Base-by-base conservation (phyloP, 306 rosid species). In the Abrus pulchellus region DNA sequence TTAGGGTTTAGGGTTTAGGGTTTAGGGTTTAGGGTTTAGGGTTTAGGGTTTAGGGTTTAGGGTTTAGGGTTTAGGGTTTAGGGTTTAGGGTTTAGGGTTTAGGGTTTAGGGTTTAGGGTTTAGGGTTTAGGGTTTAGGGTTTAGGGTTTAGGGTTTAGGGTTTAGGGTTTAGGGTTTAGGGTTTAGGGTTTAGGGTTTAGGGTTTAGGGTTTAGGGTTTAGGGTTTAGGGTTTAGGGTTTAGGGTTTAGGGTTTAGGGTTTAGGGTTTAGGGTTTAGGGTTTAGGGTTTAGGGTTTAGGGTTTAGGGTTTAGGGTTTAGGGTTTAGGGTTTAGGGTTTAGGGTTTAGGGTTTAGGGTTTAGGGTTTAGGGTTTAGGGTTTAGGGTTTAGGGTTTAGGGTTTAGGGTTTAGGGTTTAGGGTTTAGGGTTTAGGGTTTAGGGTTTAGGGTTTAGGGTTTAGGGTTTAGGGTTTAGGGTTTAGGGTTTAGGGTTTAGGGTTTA, bases 131-230 rank as follows among this genome's bases (percentile, higher is more conserved):
- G 49, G 49, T 1, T 45, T 45, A 3, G 9, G 49, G 49, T 1
- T 45, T 45, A 1, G 1, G 49, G 77, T 60, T 79, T 79, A 32
- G 57, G 83, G 63, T 71, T 80, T 47, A 33, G 43, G 71, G 71
- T 33, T 80, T 57, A 60, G 83, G 83, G 78, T 59, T 80, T 71
- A 48, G 72, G 83, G 83, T 59, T 70, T 70, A 59, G 78, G 83
- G 83, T 80, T 80, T 45, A 71, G 78, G 78, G 72, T 59, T 80
- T 59, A 59, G 78, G 63, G 72, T 1, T 54, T 54, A 14, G 12
- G 66, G 56, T 55, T 68, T 40, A 38, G 76, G 68, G 62, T 0
- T 79, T 67, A 14, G 3, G 30, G 82, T 55, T 54, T 30, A 61
- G 75, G 71, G 55, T 12, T 41, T 6, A 57, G 70, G 48, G 57